Conservation (phyloP, 2,329 filamentous ascomycete genomes). For the Peltaster fructicola region DNA sequence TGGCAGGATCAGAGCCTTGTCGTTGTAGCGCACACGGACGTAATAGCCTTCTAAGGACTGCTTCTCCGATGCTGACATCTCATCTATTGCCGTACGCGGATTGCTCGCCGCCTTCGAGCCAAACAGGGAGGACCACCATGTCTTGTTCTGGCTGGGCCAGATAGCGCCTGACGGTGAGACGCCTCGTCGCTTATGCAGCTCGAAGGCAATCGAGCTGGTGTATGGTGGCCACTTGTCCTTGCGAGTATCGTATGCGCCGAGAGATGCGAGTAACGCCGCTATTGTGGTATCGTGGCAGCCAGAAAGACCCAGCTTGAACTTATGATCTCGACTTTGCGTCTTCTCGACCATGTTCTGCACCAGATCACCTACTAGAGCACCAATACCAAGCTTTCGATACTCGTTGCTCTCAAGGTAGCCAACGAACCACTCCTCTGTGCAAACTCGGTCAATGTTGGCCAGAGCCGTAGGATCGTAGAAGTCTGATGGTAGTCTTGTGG, state of each 20-base stretch:
- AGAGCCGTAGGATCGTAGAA: slow-evolving; percentile 69
- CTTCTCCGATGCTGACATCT: slow-evolving; percentile 41
- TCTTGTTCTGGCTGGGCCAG: slow-evolving; percentile 9
- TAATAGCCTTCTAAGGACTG: slow-evolving; percentile 56
- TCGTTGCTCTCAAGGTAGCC: slow-evolving; percentile 73
- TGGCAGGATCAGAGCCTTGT: slow-evolving; percentile 61
- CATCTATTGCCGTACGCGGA: slow-evolving; percentile 35
- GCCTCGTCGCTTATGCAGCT: slow-evolving; percentile 52
- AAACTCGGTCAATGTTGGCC: slow-evolving; percentile 52
- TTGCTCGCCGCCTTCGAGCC: slow-evolving; percentile 5
- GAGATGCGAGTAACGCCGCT: slow-evolving; percentile 55
- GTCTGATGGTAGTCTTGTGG: slow-evolving; percentile 60
- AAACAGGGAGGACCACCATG: slow-evolving; percentile 16
- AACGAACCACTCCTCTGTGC: slow-evolving; percentile 80
- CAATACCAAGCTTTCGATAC: slow-evolving; percentile 80
- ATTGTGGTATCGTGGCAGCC: slow-evolving; percentile 92
- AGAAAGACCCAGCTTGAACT: slow-evolving; percentile 57
- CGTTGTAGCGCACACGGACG: slow-evolving; percentile 83
- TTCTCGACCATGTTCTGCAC: slow-evolving; percentile 35
- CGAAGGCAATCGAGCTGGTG: slow-evolving; percentile 78
- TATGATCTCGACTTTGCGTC: slow-evolving; percentile 26
- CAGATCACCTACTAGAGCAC: slow-evolving; percentile 66
- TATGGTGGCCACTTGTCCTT: slow-evolving; percentile 72
- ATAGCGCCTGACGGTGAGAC: slow-evolving; percentile 6
- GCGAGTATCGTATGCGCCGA: slow-evolving; percentile 56